Percentiles rank a stretch among this genome's conserved stretches.
phyloP scores from a whole-genome alignment of 768 basidiomycete genomes.

The Terana coerulea region DNA sequence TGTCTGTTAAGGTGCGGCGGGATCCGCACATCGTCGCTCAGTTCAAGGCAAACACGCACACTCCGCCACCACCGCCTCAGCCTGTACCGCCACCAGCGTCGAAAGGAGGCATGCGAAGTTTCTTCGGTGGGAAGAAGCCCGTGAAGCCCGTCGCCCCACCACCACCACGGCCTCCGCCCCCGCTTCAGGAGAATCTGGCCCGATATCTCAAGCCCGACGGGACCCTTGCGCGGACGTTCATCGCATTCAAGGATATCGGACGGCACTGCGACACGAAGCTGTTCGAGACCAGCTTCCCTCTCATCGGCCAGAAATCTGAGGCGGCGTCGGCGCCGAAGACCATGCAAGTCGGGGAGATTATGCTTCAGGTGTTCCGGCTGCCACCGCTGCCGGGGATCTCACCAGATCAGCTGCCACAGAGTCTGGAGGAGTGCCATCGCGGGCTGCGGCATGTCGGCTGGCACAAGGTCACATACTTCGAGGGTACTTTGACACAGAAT shows the following conservation, averaged over 20 bases:
- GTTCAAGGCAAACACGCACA: slow-evolving; percentile 57
- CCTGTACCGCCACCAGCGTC: slow-evolving; percentile 49
- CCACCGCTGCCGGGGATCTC: slow-evolving; percentile 84
- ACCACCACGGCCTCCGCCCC: slow-evolving; percentile 30
- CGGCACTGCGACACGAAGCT: slow-evolving; percentile 78
- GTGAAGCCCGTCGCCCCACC: slow-evolving; percentile 40
- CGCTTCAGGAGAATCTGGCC: slow-evolving; percentile 70
- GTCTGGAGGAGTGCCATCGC: slow-evolving; percentile 86
- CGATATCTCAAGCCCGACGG: slow-evolving; percentile 81
- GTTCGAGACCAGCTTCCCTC: slow-evolving; percentile 77
- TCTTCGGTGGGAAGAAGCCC: slow-evolving; percentile 75
- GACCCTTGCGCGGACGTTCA: slow-evolving; percentile 83
- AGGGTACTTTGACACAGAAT: slow-evolving; percentile 87
- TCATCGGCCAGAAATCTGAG: slow-evolving; percentile 68
- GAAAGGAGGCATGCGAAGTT: slow-evolving; percentile 65
- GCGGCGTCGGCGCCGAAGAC: slow-evolving; percentile 43
- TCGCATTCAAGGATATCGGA: slow-evolving; percentile 87
- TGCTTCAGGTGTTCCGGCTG: slow-evolving; percentile 86
- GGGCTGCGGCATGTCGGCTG: slow-evolving; percentile 87
- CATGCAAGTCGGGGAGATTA: slow-evolving; percentile 79
- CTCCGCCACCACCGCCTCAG: slow-evolving; percentile 39
- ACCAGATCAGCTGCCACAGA: slow-evolving; percentile 79
- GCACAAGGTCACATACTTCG: slow-evolving; percentile 93
- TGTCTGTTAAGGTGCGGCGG: slow-evolving; percentile 81
- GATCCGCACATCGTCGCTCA: slow-evolving; percentile 84